Conservation (phyloP, 2,329 filamentous ascomycete species). For the Pseudocercospora vitis region DNA sequence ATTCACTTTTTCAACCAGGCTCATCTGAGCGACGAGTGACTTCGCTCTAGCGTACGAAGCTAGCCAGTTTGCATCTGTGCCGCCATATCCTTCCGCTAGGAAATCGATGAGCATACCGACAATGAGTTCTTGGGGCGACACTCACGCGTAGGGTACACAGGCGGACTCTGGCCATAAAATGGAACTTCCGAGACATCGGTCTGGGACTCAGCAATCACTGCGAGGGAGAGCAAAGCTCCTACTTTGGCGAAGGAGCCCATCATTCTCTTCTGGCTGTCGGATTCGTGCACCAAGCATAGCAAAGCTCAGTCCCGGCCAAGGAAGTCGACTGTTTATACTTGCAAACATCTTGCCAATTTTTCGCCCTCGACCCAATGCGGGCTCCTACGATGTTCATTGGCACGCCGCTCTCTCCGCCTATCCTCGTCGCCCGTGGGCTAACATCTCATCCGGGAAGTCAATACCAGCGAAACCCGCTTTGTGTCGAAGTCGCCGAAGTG, state of each 20-base stretch:
- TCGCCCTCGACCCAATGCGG: neutral
- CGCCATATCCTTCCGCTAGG: slow-evolving; percentile 28
- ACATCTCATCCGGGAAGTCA: neutral
- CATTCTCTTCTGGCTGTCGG: slow-evolving; percentile 15
- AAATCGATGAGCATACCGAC: neutral
- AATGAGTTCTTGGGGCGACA: neutral
- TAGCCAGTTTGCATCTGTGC: slow-evolving; percentile 30
- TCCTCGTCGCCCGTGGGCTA: slow-evolving; percentile 1
- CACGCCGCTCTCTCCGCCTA: slow-evolving; percentile 1
- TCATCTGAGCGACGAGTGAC: slow-evolving; percentile 37
- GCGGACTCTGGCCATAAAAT: slow-evolving; percentile 27
- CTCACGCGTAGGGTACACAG: slow-evolving; percentile 35
- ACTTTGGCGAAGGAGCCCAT: slow-evolving; percentile 14
- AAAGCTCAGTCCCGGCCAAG: neutral
- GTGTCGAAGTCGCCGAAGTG: slow-evolving; percentile 10
- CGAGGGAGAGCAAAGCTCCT: slow-evolving; percentile 22
- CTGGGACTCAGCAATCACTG: slow-evolving; percentile 12
- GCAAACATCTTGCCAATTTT: slow-evolving; percentile 2
- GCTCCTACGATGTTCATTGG: neutral
- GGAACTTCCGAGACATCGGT: slow-evolving; percentile 25
- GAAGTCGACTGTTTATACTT: neutral
- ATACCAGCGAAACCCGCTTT: neutral
- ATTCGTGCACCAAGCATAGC: neutral
- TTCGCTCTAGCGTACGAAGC: slow-evolving; percentile 37
- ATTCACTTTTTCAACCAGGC: slow-evolving; percentile 39